Evolutionary conservation across 192 early-diverging fungal species (phyloP).

Genomic region (Dispira simplex): DNA sequence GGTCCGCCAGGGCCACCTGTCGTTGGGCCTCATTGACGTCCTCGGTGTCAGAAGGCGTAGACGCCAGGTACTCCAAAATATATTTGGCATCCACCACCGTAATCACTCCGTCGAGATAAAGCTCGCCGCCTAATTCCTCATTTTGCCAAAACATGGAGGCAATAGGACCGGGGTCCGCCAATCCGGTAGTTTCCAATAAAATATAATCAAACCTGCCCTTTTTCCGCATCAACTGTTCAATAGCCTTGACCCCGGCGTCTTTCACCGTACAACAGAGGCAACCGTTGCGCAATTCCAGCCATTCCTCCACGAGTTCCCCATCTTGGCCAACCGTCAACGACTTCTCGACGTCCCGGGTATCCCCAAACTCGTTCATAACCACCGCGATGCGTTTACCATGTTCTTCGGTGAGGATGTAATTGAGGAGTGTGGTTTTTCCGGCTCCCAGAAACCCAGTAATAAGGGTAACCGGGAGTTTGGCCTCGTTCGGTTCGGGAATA

Average conservation of each 20-base stretch:
- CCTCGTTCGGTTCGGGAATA: too few species aligned
- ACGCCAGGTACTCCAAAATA: slow-evolving; percentile 26
- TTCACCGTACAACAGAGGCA: slow-evolving; percentile 97
- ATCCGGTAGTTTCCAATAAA: slow-evolving; percentile 84
- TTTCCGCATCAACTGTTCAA: slow-evolving; percentile 85
- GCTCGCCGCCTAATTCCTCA: slow-evolving; percentile 75
- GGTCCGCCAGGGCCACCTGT: slow-evolving; percentile 78
- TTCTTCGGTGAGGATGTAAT: slow-evolving; percentile 61
- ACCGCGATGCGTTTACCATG: slow-evolving; percentile 96
- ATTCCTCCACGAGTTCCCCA: slow-evolving; percentile 83
- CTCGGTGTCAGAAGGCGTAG: neutral
- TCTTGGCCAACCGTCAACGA: slow-evolving; percentile 63
- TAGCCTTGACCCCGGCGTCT: slow-evolving; percentile 86
- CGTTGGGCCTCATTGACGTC: slow-evolving; percentile 15
- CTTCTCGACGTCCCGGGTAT: slow-evolving; percentile 89
- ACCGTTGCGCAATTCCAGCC: slow-evolving; percentile 94
- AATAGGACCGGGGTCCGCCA: slow-evolving; percentile 64
- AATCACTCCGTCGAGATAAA: slow-evolving; percentile 83
- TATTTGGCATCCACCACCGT: slow-evolving; percentile 75
- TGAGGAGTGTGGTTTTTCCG: slow-evolving; percentile 90
- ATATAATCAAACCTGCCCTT: slow-evolving; percentile 93
- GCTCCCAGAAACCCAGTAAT: slow-evolving; percentile 58
- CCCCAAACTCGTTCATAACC: slow-evolving; percentile 98
- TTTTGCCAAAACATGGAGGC: slow-evolving; percentile 97
- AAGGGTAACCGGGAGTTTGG: slow-evolving; percentile 30